Evolutionary conservation across 2,329 filamentous ascomycete genomes (phyloP).

Genomic region (Colletotrichum costaricense): DNA sequence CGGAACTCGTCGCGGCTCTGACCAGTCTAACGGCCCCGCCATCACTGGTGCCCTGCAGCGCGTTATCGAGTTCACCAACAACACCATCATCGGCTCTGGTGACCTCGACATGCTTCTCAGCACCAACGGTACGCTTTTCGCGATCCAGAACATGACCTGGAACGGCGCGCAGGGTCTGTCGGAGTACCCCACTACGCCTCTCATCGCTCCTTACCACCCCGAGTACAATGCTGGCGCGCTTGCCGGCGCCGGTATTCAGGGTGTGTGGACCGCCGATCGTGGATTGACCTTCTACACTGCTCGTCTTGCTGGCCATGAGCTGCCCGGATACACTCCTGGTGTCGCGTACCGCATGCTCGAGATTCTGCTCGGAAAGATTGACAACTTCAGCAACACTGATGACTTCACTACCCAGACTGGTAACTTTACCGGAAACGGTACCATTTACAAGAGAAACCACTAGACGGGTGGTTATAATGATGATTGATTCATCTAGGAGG

Average conservation of each 20-base stretch:
- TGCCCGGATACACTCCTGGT: slow-evolving; percentile 43
- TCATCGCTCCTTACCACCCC: slow-evolving; percentile 35
- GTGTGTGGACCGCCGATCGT: slow-evolving; percentile 33
- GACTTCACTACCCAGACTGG: slow-evolving; percentile 24
- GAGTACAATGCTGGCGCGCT: slow-evolving; percentile 44
- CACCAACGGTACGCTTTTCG: slow-evolving; percentile 71
- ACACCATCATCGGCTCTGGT: slow-evolving; percentile 45
- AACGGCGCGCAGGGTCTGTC: slow-evolving; percentile 74
- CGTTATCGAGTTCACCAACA: slow-evolving; percentile 46
- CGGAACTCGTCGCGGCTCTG: slow-evolving; percentile 24
- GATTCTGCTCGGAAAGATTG: slow-evolving; percentile 40
- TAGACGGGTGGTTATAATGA: not conserved
- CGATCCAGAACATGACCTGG: slow-evolving; percentile 80
- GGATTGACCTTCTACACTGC: slow-evolving; percentile 36
- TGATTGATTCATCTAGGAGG: not conserved
- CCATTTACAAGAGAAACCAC: not conserved
- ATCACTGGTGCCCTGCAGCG: slow-evolving; percentile 37
- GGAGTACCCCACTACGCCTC: slow-evolving; percentile 48
- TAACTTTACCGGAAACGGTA: not conserved
- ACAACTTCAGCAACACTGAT: slow-evolving; percentile 35
- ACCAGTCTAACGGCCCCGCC: slow-evolving; percentile 30
- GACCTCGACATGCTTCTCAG: slow-evolving; percentile 66
- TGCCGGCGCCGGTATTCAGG: slow-evolving; percentile 27
- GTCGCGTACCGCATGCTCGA: slow-evolving; percentile 43
- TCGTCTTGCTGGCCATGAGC: slow-evolving; percentile 38